A percentile compares a stretch with the other conserved stretches of the same genome.
Evolutionary conservation across 345 rosid genomes (phyloP).

Genomic region (Draba incana): DNA sequence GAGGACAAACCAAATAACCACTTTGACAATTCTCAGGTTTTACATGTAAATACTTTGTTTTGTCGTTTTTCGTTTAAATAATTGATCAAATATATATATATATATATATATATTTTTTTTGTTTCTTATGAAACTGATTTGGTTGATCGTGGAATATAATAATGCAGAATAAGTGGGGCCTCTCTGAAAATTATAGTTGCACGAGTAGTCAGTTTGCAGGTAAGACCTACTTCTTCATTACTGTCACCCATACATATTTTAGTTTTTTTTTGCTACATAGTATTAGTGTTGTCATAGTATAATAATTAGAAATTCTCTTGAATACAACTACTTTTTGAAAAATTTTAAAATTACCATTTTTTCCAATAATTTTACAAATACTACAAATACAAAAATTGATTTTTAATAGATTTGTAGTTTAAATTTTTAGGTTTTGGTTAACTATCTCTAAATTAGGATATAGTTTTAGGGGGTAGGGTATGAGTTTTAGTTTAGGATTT

Average conservation of each 20-base stretch:
- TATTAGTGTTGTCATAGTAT: too few relatives aligned
- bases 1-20: constrained; percentile 32
- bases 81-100: not conserved
- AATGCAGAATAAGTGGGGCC: constrained; percentile 62
- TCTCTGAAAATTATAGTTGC: constrained; percentile 61
- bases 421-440: too few relatives aligned
- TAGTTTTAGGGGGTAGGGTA: not conserved
- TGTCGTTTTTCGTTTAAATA: not conserved
- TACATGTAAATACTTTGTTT: not conserved
- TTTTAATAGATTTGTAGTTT: too few relatives aligned
- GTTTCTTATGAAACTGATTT: constrained; percentile 3
- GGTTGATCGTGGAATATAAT: constrained; percentile 14
- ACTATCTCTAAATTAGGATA: too few relatives aligned
- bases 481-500: too few relatives aligned
- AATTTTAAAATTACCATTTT: too few relatives aligned
- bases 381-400: too few relatives aligned
- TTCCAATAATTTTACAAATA: too few relatives aligned
- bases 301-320: too few relatives aligned
- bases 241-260: not conserved
- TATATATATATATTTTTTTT: too few relatives aligned
- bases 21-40: constrained; percentile 35
- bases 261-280: not conserved
- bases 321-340: too few relatives aligned
- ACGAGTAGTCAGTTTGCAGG: constrained; percentile 53
- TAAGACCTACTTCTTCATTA: constrained; percentile 39